Base-by-base conservation (phyloP, 352 stramenopile genomes). In the Pythium plurisporium region DNA sequence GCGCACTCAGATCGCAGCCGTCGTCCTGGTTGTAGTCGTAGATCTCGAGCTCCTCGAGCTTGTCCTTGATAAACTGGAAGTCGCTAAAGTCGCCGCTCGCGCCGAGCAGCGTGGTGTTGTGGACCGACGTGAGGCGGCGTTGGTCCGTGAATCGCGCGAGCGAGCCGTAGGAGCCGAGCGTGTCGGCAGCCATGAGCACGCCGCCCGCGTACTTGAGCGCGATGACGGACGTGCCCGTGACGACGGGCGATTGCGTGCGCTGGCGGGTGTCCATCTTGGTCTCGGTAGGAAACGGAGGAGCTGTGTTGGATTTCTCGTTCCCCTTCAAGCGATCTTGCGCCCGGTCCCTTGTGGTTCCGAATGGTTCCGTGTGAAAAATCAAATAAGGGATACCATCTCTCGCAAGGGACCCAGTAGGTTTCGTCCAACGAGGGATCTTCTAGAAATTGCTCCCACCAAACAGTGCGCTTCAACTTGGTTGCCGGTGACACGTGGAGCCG, bases 181-280 rank as follows among this genome's bases (percentile, higher is more conserved):
- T 99, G 69, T 99, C 97, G 31, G 96, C 94, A 19, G 96, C 96
- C 73, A 99, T 92, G 68, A 99, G 86, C 53, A 99, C 96, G 49
- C 97, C 97, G 48, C 79, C 94, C 55, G 87, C 82, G 75, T 98
- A 98, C 75, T 98, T 97, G 70, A 96, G 67, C 48, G 85, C 97
- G 54, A 99, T 86, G 43, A 99, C 96, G 42, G 96, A 99, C 22
- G 96, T 98, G 37, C 97, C 97, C 42, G 96, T 99, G 55, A 99
- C 96, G 52, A 99, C 98, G 41, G 97, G 97, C 62, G 76, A 89
- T 69, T 95, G 86, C 62, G 86, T 95, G 74, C 82, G 85, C 71
- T 94, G 85, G 43, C 79, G 68, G 43, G 69, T 70, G 54, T 91
- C 73, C 77, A 87, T 89, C 17, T 30, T 46, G 41, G 26, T 60